These are phyloP conservation scores for Populus euphratica DNA, from an alignment of 345 rosid genomes.

Conservation along the genomic window DNA sequence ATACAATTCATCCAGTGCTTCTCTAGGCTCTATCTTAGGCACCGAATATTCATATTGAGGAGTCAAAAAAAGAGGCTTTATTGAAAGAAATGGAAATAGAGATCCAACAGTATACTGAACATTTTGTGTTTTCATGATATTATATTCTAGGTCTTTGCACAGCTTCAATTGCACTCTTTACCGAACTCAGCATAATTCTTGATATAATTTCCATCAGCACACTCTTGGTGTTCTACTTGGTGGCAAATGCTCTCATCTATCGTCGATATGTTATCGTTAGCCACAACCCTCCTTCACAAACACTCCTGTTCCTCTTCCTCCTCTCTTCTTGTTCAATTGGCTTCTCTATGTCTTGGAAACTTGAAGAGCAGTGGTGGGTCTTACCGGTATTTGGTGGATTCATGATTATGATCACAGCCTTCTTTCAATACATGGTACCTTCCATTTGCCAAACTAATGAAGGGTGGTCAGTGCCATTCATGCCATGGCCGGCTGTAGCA, in stretches of 20 bases:
- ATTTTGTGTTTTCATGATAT: background rate
- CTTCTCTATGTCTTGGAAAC: conserved; percentile 71
- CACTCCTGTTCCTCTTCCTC: conserved; percentile 64
- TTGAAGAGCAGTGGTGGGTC: conserved; percentile 53
- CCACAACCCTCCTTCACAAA: conserved; percentile 45
- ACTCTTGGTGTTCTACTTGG: conserved; percentile 77
- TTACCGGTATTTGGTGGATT: conserved; percentile 41
- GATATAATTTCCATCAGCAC: conserved; percentile 78
- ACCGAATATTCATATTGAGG: too few relatives aligned
- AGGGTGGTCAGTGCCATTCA: conserved; percentile 75
- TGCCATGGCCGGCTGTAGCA: conserved; percentile 89
- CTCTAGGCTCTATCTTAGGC: background rate
- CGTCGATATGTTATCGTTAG: conserved; percentile 47
- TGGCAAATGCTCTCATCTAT: conserved; percentile 86
- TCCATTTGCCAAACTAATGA: conserved; percentile 17
- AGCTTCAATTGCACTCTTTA: conserved; percentile 83
- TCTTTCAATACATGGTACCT: conserved; percentile 46
- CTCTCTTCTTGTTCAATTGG: conserved; percentile 53
- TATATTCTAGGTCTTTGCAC: conserved; percentile 79
- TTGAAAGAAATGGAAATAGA: background rate
- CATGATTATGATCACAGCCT: conserved; percentile 36
- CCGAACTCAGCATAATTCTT: conserved; percentile 61
- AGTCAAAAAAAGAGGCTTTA: too few relatives aligned
- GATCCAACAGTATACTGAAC: background rate
- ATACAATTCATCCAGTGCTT: background rate